Evolutionary conservation across 352 stramenopile species (phyloP).

Genomic region (Thalassiosira mediterranea): DNA sequence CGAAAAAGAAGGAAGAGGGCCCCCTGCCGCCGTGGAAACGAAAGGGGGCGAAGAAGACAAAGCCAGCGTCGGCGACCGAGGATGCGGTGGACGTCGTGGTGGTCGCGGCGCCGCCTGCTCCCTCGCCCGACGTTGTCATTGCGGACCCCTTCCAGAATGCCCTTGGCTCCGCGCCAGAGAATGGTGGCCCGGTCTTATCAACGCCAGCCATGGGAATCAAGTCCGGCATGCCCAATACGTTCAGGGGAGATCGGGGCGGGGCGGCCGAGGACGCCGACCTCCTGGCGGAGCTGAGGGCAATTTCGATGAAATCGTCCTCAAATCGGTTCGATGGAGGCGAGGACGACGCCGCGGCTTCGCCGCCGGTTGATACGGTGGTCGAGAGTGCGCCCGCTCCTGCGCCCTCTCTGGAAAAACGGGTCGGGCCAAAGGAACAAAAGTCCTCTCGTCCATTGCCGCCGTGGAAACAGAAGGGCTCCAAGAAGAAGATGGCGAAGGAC

Average conservation of each 20-base stretch:
- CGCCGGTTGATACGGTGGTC: neutral
- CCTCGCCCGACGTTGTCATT: neutral
- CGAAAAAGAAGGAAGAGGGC: neutral
- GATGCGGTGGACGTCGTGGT: conserved; percentile 8
- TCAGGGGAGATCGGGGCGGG: conserved; percentile 49
- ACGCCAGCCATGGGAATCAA: conserved; percentile 11
- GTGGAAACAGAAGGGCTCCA: conserved; percentile 7
- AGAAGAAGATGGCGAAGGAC: neutral
- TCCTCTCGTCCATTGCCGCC: neutral
- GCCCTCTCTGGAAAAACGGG: neutral
- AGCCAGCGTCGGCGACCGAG: neutral
- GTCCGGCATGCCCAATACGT: conserved; percentile 32
- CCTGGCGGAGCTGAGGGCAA: conserved; percentile 56
- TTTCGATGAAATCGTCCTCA: conserved; percentile 50
- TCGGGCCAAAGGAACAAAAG: neutral
- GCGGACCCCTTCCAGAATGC: neutral
- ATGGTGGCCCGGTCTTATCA: neutral
- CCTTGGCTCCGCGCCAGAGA: neutral
- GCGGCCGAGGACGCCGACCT: conserved; percentile 45
- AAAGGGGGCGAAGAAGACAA: conserved; percentile 27
- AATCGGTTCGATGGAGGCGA: conserved; percentile 40
- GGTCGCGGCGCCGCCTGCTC: conserved; percentile 4
- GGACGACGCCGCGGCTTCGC: neutral
- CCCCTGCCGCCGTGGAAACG: conserved; percentile 45
- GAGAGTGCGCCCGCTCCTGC: neutral